Evolutionary conservation across 331 rosid genomes (phyloP).

Genomic region (Dryas integrifolia): DNA sequence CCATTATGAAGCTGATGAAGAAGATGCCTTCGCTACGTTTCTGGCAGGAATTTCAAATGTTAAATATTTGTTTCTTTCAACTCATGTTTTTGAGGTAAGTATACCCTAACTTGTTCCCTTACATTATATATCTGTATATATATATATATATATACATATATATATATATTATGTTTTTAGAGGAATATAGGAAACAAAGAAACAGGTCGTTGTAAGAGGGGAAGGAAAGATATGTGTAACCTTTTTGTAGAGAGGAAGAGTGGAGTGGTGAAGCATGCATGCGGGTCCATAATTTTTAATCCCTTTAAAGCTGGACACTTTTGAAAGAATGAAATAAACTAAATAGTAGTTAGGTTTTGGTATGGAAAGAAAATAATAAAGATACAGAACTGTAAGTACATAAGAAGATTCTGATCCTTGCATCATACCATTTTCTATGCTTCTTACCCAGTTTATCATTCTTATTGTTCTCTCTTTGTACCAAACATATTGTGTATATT

Average conservation of each 20-base stretch:
- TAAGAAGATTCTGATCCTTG: neutral
- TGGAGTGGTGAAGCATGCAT: neutral
- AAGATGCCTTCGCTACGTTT: neutral
- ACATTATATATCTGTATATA: too few species aligned
- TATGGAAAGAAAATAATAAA: neutral
- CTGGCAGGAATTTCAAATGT: slow-evolving; percentile 15
- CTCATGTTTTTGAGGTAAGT: neutral
- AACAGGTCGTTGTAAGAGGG: neutral
- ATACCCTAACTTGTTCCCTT: neutral
- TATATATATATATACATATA: too few species aligned
- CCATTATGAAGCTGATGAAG: neutral
- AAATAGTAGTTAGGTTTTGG: neutral
- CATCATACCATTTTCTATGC: too few species aligned
- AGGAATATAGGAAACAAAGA: neutral
- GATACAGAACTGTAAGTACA: neutral
- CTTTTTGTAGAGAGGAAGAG: neutral
- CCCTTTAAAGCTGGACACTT: neutral
- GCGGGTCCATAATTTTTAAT: neutral
- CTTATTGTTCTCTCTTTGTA: too few species aligned
- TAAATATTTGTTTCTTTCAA: neutral
- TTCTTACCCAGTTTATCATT: too few species aligned
- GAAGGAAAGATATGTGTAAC: neutral
- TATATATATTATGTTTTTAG: neutral
- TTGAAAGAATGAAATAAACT: neutral
- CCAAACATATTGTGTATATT: too few species aligned